Evolutionary conservation across 805 yeast genomes (phyloP), one percentile per base, ranked within the genome.

Genomic region (Candida silvatica): DNA sequence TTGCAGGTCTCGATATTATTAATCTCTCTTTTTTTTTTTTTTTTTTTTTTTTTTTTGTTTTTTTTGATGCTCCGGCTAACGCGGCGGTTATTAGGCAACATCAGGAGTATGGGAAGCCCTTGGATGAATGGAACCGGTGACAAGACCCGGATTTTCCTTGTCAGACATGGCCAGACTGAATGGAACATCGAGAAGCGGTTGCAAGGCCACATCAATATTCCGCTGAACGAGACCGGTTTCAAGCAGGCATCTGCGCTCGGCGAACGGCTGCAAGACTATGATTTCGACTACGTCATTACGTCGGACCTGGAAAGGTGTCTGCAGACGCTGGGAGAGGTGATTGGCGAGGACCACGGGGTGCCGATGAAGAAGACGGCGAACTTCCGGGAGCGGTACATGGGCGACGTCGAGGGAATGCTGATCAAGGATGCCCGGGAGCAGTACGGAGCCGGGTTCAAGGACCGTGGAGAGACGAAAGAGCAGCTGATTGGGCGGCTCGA

Each of bases 121-220:
- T 16, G 26, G 5, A 42, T 34, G 5, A 33, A 33, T 15, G 20
- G 14, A n/a, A 9, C 20, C 9, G 26, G 14, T 27, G 12, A 33
- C 6, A 5, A 27, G 14, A 39, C 55, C 6, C 43, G 64, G 8
- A 37, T 82, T 3, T 78, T 80, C 43, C 54, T 84, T 4, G 72
- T 85, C 4, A 71, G 95, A 48, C 95, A 85, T 47, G 95, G 95
- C 2, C 92, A 81, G 52, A 85, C 95, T 0, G 77, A 77, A 37
- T 77, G 79, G 55, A 85, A 85, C 51, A 65, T 67, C 26, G 51
- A 68, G 35, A 79, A 75, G 56, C 79, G 80, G 32, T 56, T 85
- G 26, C 95, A 85, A 56, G 95, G 95, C 1, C 95, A 85, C 49
- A 48, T 64, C 30, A 80, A 85, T 49, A 72, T 77, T 4, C 68